phyloP scores from a whole-genome alignment of 441 rosid genomes.

The Corymbia citriodora region DNA sequence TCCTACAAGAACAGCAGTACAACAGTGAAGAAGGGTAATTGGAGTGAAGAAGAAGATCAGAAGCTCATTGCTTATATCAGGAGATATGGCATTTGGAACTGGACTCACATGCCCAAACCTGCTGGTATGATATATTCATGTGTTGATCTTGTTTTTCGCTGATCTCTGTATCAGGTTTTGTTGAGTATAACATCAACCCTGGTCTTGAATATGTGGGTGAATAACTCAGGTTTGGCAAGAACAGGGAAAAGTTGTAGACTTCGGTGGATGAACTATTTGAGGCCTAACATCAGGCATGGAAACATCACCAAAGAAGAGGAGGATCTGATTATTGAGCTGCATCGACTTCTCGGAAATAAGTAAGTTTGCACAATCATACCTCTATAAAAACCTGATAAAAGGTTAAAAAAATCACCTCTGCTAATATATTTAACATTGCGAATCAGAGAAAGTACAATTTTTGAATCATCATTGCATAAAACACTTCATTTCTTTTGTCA shows the following conservation, averaged over 20 bases:
- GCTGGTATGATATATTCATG: not conserved
- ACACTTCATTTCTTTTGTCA: not conserved
- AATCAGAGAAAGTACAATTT: not conserved
- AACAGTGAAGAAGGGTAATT: not conserved
- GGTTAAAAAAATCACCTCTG: not conserved
- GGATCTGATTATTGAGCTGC: conserved; percentile 33
- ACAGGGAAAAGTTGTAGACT: conserved; percentile 65
- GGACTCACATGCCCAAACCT: not conserved
- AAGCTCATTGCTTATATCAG: not conserved
- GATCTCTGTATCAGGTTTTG: not conserved
- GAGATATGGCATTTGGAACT: not conserved
- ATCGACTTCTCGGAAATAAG: conserved; percentile 43
- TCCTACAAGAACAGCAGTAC: not conserved
- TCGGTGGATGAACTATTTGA: conserved; percentile 56
- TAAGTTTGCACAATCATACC: not conserved
- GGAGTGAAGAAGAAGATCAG: not conserved
- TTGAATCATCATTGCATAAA: not conserved
- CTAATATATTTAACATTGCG: not conserved
- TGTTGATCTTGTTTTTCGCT: not conserved
- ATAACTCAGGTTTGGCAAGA: conserved; percentile 38
- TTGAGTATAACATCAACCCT: not conserved
- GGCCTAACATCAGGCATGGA: conserved; percentile 49
- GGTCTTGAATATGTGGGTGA: not conserved
- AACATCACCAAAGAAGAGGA: conserved; percentile 42
- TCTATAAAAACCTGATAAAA: not conserved